Percentiles rank a stretch among this genome's conserved stretches.
These are phyloP conservation scores for Apiospora phragmitis DNA, from an alignment of 2,329 filamentous ascomycete species.

Conservation along the genomic window DNA sequence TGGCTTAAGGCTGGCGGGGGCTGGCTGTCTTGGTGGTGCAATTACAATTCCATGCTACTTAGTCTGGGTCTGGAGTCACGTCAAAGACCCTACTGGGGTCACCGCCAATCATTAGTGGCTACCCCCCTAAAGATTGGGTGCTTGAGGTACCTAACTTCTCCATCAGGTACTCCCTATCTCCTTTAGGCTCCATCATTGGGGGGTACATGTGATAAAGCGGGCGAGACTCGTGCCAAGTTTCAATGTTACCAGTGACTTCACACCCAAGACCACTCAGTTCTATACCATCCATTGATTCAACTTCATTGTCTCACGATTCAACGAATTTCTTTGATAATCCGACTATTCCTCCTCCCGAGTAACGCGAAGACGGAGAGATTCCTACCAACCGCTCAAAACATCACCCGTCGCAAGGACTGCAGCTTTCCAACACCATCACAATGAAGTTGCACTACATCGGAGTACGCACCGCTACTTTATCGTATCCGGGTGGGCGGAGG, in stretches of 20 bases:
- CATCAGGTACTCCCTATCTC: neutral
- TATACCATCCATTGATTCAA: conserved; percentile 5
- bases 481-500: neutral
- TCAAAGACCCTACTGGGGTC: neutral
- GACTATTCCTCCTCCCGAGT: neutral
- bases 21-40: too few relatives aligned
- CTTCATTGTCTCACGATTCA: neutral
- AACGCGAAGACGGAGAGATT: neutral
- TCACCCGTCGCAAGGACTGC: conserved; percentile 12
- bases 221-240: conserved; percentile 3
- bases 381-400: neutral
- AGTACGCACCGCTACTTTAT: conserved; percentile 51
- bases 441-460: conserved; percentile 92
- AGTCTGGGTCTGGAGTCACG: neutral
- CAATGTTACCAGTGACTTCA: neutral
- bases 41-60: too few relatives aligned
- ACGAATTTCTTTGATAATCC: neutral
- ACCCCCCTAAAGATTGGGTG: neutral
- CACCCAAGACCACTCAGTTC: neutral
- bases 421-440: conserved; percentile 36
- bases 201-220: conserved; percentile 8
- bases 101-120: neutral
- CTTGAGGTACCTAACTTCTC: neutral
- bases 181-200: neutral
- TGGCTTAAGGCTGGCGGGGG: too few relatives aligned